phyloP scores from a whole-genome alignment of 352 stramenopile genomes.

The Aphanomyces invadans region DNA sequence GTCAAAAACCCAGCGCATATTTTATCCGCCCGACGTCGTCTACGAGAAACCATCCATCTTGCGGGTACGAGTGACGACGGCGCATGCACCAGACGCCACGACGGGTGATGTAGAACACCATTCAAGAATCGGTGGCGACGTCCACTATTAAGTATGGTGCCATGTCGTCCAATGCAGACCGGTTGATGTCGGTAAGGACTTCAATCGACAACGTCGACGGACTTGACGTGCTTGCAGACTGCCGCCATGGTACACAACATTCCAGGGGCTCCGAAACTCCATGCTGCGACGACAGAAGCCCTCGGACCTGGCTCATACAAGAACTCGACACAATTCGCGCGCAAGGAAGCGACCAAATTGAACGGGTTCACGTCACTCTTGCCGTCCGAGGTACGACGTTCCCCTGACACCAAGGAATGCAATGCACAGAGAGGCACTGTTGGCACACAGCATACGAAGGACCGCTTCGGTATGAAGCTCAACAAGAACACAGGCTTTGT shows the following conservation, averaged over 20 bases:
- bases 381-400: not conserved
- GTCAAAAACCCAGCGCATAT: conserved; percentile 21
- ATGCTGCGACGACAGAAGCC: not conserved
- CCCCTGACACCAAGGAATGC: no score
- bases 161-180: conserved; percentile 18
- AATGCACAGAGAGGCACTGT: not conserved
- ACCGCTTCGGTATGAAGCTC: conserved; percentile 20
- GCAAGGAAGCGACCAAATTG: not conserved
- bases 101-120: conserved; percentile 12
- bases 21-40: conserved; percentile 19
- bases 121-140: conserved; percentile 9
- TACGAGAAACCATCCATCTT: conserved; percentile 24
- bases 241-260: conserved; percentile 22
- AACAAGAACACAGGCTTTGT: conserved; percentile 14
- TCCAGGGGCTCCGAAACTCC: not conserved
- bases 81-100: no score
- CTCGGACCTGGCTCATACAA: conserved; percentile 16
- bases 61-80: not conserved
- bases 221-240: not conserved
- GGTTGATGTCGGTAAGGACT: conserved; percentile 14
- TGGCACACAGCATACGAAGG: conserved; percentile 9
- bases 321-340: not conserved
- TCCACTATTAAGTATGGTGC: conserved; percentile 13
- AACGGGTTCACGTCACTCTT: not conserved
- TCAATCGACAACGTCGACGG: not conserved